Base-by-base conservation (phyloP, 805 yeast genomes). In the Kluyveromyces siamensis region DNA sequence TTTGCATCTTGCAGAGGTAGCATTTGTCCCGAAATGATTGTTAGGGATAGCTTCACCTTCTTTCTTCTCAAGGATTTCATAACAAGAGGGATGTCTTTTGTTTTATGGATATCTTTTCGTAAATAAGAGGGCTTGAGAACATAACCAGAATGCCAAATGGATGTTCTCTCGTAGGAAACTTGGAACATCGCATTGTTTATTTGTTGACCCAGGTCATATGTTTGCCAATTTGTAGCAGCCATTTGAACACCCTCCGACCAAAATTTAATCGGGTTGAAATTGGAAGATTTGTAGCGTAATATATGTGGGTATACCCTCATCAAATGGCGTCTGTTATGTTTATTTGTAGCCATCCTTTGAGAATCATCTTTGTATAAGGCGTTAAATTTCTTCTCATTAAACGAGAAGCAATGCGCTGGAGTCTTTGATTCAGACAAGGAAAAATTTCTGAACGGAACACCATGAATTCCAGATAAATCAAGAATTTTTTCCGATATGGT, bases 211-310 rank as follows among this genome's bases (percentile, higher is more conserved):
- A 80, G 50, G 60, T 93, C 99, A 61, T 79, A 83, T 0, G 93
- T 83, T 65, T 91, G 99, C 97, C 97, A 91, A 61, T 91, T 93
- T 0, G 96, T 83, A 0, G 99, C 98, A 5, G 87, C 98, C 88
- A 93, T 79, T 61, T 93, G 99, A 10, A 77, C 83, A 0, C 99
- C 99, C 43, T 76, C 70, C 45, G 73, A 73, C 99, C 99, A 93
- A 59, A 79, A 88, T 0, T 66, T 64, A 1, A 87, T 66, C 0
- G 99, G 98, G 41, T 76, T 76, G 60, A 87, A 90, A 59, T 93
- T 93, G 2, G 86, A 74, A 1, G 96, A 88, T 46, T 73, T 82
- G 53, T 86, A 74, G 39, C 97, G 69, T 49, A 81, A 76, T 8
- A 81, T 81, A 1, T 95, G 82, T 0, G 99, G 99, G 60, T 93